Base-by-base conservation (phyloP, 768 basidiomycete species). In the Lentinula boryana region DNA sequence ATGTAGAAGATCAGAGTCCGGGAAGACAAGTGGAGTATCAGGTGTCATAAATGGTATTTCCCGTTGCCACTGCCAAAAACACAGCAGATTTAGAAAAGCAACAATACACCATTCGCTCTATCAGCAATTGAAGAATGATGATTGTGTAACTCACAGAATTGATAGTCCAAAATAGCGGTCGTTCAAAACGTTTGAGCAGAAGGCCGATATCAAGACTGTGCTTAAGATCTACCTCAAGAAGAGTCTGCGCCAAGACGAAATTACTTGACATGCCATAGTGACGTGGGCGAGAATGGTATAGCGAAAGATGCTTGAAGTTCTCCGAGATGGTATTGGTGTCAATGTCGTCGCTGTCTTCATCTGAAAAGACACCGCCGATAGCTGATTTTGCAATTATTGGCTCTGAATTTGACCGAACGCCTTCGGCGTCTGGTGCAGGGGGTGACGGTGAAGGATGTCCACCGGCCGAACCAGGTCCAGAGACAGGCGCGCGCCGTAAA, bases 1-100 rank as follows among this genome's bases (percentile, higher is more conserved):
- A 1, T 67, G 62, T 9, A 83, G 75, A 18, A 94, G 76, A 51
- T 86, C 85, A 6, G 72, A 68, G 1, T 82, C 79, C 0, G 86
- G 86, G 60, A 81, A 87, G 13, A 27, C 50, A 27, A 51, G 40
- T 31, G 58, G 50, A n/a, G 31, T 27, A 16, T 58, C 44, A 33
- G 57, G 23, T 8, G 60, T 58, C 36, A 43, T 43, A 10, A 40
- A 48, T 38, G 57, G 36, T 23, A 64, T 7, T 13, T 56, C 55
- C 18, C 55, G 31, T 49, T 58, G 57, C 57, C 57, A 58, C 57
- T 58, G 12, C 27, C 27, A 32, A n/a, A 38, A 44, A 32, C 7
- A 21, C 12, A 13, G 9, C n/a, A 8, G 7, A 16, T 31, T 10
- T 21, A 36, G 44, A 35, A 16, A 12, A 16, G 1, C 15, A 27